A percentile compares a stretch with the other conserved stretches of the same genome.
Evolutionary conservation across 768 basidiomycete species (phyloP).

Genomic region (Mycena olivaceomarginata): DNA sequence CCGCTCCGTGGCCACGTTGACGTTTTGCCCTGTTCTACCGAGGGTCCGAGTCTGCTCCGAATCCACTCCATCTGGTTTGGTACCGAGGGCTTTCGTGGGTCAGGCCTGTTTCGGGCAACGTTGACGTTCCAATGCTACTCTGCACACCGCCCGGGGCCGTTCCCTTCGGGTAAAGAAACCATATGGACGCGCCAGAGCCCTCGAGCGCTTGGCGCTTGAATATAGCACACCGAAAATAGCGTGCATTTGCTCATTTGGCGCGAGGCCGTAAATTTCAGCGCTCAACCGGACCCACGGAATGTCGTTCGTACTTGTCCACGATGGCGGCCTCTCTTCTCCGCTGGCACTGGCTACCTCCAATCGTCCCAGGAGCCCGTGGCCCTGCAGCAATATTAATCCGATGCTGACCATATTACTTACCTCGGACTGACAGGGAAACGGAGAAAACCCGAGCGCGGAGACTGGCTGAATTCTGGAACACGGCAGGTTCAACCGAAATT

Average conservation of each 20-base stretch:
- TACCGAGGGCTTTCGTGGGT: no score
- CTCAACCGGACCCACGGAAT: not conserved
- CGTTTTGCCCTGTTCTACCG: not conserved
- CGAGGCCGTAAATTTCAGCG: not conserved
- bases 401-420: no score
- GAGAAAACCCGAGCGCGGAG: no score
- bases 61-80: not conserved
- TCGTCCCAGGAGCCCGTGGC: not conserved
- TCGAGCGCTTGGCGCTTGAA: not conserved
- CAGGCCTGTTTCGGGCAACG: no score
- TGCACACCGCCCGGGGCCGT: not conserved
- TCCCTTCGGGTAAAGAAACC: slow-evolving; percentile 1
- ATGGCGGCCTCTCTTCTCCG: not conserved
- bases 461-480: no score
- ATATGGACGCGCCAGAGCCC: not conserved
- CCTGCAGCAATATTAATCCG: no score
- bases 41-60: slow-evolving; percentile 9
- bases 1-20: not conserved
- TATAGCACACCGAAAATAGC: slow-evolving; percentile 7
- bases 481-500: no score
- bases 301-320: not conserved
- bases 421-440: no score
- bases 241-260: not conserved
- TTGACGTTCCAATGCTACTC: not conserved
- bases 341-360: not conserved